Conservation (phyloP, 1,139 yeast genomes). For the Debaryomycetaceae sp. region DNA sequence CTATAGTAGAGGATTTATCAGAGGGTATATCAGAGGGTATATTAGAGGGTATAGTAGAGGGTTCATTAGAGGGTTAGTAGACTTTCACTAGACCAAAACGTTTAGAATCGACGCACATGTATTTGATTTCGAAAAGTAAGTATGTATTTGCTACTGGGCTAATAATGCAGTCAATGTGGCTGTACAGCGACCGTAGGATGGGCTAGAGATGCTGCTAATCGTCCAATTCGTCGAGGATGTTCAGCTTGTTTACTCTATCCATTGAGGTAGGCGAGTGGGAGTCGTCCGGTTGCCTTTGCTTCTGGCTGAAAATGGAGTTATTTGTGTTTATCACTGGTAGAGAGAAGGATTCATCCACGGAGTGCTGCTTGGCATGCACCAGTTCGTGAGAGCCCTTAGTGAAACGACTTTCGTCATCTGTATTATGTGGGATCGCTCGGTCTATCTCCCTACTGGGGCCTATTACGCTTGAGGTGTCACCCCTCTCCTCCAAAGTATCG, state of each 20-base stretch:
- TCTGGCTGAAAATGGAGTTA: conserved; percentile 11
- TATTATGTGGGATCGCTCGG: neutral
- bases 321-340: conserved; percentile 24
- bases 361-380: neutral
- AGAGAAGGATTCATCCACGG: conserved; percentile 28
- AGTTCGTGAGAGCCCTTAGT: neutral
- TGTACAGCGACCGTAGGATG: no score
- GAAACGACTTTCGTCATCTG: neutral
- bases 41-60: no score
- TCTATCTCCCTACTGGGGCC: neutral
- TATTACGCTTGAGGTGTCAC: neutral
- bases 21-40: no score
- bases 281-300: conserved; percentile 4
- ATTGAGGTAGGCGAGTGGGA: neutral
- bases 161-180: no score
- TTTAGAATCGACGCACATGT: no score
- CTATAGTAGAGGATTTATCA: no score
- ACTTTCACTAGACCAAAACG: no score
- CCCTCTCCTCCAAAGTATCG: neutral
- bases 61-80: no score
- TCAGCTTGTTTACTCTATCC: conserved; percentile 3
- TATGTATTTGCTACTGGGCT: no score
- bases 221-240: conserved; percentile 13
- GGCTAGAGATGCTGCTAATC: neutral
- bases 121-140: no score